Base-by-base conservation (phyloP, 2,329 filamentous ascomycete genomes). In the Apiospora kogelbergensis region DNA sequence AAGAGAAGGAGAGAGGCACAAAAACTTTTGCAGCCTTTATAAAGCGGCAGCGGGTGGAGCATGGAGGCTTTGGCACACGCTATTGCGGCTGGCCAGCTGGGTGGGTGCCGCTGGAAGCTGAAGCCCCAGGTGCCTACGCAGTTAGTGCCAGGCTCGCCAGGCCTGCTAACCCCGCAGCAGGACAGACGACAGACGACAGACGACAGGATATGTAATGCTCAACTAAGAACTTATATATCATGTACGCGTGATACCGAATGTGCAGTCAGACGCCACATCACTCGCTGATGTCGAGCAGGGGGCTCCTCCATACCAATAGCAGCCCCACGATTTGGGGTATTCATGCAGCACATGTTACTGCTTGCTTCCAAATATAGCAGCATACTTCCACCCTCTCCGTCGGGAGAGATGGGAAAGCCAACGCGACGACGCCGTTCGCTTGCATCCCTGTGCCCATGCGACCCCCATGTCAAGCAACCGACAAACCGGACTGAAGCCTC, bases 1-100 rank as follows among this genome's bases (percentile, higher is more conserved):
- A 82, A 82, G 83, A 80, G 81, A 78, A 80, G 76, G 78, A 76
- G 48, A 69, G 53, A 15, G 2, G n/a, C 33, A 24, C 22, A 63
- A 65, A 66, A 42, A 65, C 26, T 64, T 30, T 65, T 26, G 24
- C 41, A 11, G 63, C 63, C 13, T 41, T 42, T 64, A 42, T 65
- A 65, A 60, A 37, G 17, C 22, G 26, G 30, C 30, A 60, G 53
- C 17, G 9, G 30, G 53, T 37, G 53, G 26, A 33, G 53, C 53
- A n/a, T 60, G 17, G 53, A 9, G 53, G 53, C 15, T 33, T 60
- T 33, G 33, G 30, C 7, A 33, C 5, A 46, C 9, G 45, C 45
- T 24, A 3, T 10, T 22, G 6, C 7, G n/a, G n/a, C 44, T 22
- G n/a, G n/a, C n/a, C n/a, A 17, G n/a, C 44, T 11, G 44, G n/a